Evolutionary conservation across 1,139 yeast species (phyloP), one percentile per base, ranked within the genome.

Genomic region (Pichia sp.): DNA sequence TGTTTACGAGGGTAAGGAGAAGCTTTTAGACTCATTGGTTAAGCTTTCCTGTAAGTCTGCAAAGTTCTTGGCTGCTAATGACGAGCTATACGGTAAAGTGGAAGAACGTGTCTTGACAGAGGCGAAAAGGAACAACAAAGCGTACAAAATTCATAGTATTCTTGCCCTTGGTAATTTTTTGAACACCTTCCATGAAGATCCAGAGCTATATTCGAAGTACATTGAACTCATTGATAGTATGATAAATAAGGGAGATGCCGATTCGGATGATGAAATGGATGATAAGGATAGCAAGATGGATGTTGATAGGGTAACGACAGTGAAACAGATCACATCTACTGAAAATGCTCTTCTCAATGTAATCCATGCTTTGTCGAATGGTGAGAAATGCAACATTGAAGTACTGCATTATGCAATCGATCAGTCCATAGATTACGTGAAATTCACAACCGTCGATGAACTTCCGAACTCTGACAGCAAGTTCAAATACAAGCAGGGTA

Each of bases 1-100:
- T 42, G 73, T 93, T 9, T 91, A 96, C 94, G 70, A 70, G 15
- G 97, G 97, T 8, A 91, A 91, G 52, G 96, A 86, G 46, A 59
- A 67, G 28, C 71, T 91, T 3, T 63, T 86, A 22, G 76, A 74
- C 29, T 86, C 96, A 0, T 60, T 88, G 34, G 81, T 85, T 1
- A 63, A 74, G 1, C 64, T 83, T 27, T 56, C 79, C 0, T 53
- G 64, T 12, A 73, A 73, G 44, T 66, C 74, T 11, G 59, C 64
- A 33, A 48, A 45, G 0, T 62, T 52, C 34, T 42, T 40, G 44
- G 66, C 32, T 17, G 41, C 46, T 0, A 49, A 66, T 30, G 51
- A 46, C 1, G 57, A 53, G 0, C 41, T 69, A 25, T 49, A 58
- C 19, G 56, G 55, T 2, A 51, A 50, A 16, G 58, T 80, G 13